Evolutionary conservation across 208 protist genomes (phyloP).

Genomic region (Acanthamoeba castellanii): DNA sequence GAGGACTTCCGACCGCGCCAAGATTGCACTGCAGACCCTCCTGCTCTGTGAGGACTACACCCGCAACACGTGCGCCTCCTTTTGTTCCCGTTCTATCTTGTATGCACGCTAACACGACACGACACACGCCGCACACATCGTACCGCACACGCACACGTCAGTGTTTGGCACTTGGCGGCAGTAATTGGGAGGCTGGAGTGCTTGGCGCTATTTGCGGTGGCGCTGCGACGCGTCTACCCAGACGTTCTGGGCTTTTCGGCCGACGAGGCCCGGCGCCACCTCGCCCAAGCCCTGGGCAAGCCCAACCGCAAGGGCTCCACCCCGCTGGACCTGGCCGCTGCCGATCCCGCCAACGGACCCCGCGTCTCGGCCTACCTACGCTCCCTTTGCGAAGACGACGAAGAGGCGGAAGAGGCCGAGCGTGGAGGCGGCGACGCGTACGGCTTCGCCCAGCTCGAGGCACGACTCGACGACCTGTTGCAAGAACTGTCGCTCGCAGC

Average conservation of each 20-base stretch:
- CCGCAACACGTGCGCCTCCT: neutral
- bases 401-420: neutral
- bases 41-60: neutral
- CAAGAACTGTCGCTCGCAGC: neutral
- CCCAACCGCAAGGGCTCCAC: neutral
- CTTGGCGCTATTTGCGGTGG: neutral
- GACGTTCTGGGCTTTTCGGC: neutral
- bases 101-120: neutral
- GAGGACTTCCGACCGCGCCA: neutral
- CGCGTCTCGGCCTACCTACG: neutral
- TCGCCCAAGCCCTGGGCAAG: neutral
- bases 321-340: neutral
- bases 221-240: neutral
- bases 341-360: neutral
- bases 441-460: neutral
- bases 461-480: neutral
- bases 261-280: neutral
- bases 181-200: neutral
- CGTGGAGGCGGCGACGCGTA: no score
- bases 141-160: neutral
- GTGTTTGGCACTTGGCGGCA: constrained; percentile 5
- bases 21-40: neutral
- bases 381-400: neutral
- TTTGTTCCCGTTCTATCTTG: neutral
- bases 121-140: neutral